These are phyloP conservation scores for Euphrasia confusa DNA, from an alignment of 257 asterid species.

Conservation along the genomic window DNA sequence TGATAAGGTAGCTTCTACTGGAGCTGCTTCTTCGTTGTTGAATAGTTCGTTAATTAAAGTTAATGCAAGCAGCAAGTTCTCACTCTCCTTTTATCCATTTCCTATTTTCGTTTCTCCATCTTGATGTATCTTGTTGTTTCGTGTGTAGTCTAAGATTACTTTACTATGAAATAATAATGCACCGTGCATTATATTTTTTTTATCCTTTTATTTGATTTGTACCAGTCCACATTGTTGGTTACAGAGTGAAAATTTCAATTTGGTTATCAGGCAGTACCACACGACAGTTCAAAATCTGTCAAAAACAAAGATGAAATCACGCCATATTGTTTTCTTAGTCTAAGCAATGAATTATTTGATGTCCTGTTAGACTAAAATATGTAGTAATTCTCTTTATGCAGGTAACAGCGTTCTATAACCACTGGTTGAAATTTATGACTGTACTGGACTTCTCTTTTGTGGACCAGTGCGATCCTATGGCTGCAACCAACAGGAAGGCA, in stretches of 20 bases:
- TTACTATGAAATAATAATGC: background rate
- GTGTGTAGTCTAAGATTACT: slow-evolving; percentile 7
- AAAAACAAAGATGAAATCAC: background rate
- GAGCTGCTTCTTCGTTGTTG: background rate
- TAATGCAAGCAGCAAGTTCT: background rate
- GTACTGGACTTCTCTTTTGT: slow-evolving; percentile 88
- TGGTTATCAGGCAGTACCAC: background rate
- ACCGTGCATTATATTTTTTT: background rate
- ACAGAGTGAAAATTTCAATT: background rate
- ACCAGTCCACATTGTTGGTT: background rate
- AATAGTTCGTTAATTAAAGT: background rate
- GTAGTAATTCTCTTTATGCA: slow-evolving; percentile 29
- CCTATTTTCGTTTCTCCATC: background rate
- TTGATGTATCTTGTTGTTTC: background rate
- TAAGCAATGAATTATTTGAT: slow-evolving; percentile 9
- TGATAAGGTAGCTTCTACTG: background rate
- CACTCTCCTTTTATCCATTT: background rate
- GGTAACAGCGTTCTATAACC: slow-evolving; percentile 88
- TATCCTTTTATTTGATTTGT: background rate
- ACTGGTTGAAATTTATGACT: slow-evolving; percentile 75
- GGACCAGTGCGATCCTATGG: slow-evolving; percentile 78
- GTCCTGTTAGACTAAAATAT: slow-evolving; percentile 10
- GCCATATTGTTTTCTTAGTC: background rate
- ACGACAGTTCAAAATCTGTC: background rate
- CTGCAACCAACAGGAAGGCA: slow-evolving; percentile 76